These are phyloP conservation scores for Nelumbo lutea DNA, from an alignment of 164 flowering plant species.

Conservation along the genomic window DNA sequence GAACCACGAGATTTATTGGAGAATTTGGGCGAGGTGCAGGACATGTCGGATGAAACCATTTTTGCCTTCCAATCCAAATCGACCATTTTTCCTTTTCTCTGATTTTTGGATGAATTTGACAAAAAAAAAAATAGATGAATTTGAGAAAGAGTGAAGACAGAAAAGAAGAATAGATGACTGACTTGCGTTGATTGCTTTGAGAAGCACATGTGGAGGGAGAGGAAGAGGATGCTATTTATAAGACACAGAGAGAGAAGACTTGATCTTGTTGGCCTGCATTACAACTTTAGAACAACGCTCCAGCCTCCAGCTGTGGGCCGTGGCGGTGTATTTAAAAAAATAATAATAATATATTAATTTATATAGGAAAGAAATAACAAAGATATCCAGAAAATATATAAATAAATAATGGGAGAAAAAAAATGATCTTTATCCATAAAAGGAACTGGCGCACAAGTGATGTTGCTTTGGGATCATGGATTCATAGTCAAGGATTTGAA, in stretches of 20 bases:
- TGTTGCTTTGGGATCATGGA: too few relatives aligned
- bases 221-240: slow-evolving; percentile 12
- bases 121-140: not conserved
- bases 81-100: slow-evolving; percentile 23
- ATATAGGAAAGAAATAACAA: too few relatives aligned
- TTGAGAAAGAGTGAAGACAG: not conserved
- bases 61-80: slow-evolving; percentile 30
- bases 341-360: too few relatives aligned
- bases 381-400: too few relatives aligned
- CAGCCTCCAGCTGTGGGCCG: too few relatives aligned
- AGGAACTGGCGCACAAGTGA: too few relatives aligned
- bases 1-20: slow-evolving; percentile 6
- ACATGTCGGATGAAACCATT: slow-evolving; percentile 16
- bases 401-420: too few relatives aligned
- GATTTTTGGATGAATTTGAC: not conserved
- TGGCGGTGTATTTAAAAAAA: slow-evolving; percentile 24
- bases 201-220: not conserved
- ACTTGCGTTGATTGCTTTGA: not conserved
- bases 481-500: too few relatives aligned
- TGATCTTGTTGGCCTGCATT: too few relatives aligned
- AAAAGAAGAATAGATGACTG: not conserved
- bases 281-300: too few relatives aligned
- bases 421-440: too few relatives aligned
- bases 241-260: not conserved
- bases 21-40: slow-evolving; percentile 14